phyloP scores from a whole-genome alignment of 73 alveolate genomes.

The Paramecium octaurelia region DNA sequence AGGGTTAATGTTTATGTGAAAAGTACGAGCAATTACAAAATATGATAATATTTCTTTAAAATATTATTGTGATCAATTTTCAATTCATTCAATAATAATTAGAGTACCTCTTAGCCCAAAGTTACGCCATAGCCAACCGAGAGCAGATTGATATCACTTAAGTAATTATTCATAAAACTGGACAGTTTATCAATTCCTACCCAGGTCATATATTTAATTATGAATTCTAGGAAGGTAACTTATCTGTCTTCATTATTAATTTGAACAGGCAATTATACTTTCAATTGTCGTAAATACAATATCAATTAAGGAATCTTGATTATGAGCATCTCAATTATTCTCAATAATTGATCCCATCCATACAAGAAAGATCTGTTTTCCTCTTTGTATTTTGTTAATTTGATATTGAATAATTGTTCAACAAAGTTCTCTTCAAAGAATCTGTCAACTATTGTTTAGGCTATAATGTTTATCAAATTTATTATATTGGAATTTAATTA shows the following conservation, averaged over 20 bases:
- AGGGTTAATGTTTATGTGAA: neutral
- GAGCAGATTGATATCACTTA: neutral
- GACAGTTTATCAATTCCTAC: conserved; percentile 1
- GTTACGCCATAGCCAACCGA: neutral
- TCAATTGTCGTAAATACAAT: neutral
- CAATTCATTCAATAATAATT: neutral
- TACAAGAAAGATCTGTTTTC: neutral
- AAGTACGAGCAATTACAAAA: neutral
- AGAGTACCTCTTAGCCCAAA: neutral
- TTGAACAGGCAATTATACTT: neutral
- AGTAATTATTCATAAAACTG: conserved; percentile 3
- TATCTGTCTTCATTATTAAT: neutral
- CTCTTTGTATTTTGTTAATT: neutral
- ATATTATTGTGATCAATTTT: neutral
- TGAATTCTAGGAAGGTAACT: neutral
- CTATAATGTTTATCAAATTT: neutral
- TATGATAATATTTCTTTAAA: neutral
- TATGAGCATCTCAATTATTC: neutral
- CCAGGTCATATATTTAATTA: conserved; percentile 1
- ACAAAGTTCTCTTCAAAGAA: conserved; percentile 25
- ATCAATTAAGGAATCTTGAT: neutral
- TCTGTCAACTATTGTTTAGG: neutral
- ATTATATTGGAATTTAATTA: neutral
- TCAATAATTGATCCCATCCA: conserved; percentile 1
- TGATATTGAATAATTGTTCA: neutral